Conservation (phyloP, 768 basidiomycete species). For the Pholiota microspora region DNA sequence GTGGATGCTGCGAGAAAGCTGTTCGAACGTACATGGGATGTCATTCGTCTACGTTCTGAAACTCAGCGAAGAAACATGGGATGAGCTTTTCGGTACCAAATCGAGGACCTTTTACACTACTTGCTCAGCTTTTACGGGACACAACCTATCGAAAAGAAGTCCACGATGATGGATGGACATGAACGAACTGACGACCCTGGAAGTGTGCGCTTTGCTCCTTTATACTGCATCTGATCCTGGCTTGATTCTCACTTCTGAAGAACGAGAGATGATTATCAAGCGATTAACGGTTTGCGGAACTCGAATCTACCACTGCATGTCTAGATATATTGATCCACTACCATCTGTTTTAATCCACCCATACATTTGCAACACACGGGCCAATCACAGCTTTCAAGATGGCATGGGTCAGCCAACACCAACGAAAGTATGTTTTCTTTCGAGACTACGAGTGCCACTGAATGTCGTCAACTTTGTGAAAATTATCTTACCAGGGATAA, state of each 20-base stretch:
- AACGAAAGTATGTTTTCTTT: too few relatives aligned
- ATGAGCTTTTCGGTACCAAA: not conserved
- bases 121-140: not conserved
- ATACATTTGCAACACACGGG: too few relatives aligned
- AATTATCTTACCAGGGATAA: too few relatives aligned
- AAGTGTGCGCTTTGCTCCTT: constrained; percentile 1
- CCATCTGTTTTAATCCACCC: not conserved
- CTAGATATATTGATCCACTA: not conserved
- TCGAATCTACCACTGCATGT: not conserved
- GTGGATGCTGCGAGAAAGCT: not conserved
- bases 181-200: constrained; percentile 1
- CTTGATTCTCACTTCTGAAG: not conserved
- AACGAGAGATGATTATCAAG: not conserved
- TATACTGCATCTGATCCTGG: not conserved
- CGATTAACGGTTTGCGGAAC: not conserved
- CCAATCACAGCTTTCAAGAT: too few relatives aligned
- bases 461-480: too few relatives aligned
- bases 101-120: not conserved
- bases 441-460: too few relatives aligned
- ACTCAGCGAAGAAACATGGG: constrained; percentile 1
- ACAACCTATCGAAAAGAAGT: not conserved
- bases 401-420: too few relatives aligned
- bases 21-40: constrained; percentile 1
- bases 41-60: not conserved
- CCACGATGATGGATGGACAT: not conserved